Evolutionary conservation across 768 basidiomycete genomes (phyloP).

Genomic region (Boletus barrowsii): DNA sequence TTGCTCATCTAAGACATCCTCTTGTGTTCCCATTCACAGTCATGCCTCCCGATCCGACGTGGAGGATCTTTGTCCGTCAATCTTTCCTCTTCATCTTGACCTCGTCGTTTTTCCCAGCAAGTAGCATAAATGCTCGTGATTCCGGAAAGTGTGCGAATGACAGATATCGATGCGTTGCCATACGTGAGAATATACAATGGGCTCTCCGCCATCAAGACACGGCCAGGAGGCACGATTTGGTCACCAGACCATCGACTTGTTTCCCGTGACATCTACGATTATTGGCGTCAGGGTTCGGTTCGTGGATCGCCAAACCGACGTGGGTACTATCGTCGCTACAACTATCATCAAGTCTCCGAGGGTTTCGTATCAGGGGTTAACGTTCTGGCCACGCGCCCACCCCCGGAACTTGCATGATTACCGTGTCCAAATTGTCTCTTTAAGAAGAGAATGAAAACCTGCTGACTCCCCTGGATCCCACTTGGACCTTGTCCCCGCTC

Average conservation of each 20-base stretch:
- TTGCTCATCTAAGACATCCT: slow-evolving; percentile 1
- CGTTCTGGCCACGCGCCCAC: neutral
- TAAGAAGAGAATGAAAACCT: neutral
- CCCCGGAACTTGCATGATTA: neutral
- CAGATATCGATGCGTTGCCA: neutral
- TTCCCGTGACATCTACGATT: too few species aligned
- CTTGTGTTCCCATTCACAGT: too few species aligned
- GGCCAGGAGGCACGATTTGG: too few species aligned
- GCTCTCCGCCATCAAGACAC: too few species aligned
- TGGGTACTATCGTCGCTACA: neutral
- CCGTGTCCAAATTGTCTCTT: neutral
- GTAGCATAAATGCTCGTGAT: too few species aligned
- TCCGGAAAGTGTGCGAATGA: too few species aligned
- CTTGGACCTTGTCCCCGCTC: neutral
- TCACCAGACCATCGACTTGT: neutral
- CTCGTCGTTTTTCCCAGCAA: neutral
- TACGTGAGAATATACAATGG: neutral
- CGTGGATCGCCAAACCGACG: neutral
- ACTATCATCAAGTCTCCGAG: neutral
- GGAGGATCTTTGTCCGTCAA: neutral
- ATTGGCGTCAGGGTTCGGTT: neutral
- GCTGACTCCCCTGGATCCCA: neutral
- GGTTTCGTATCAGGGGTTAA: too few species aligned
- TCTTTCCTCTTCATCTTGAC: neutral
- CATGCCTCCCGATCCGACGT: too few species aligned